A percentile compares a stretch with the other conserved stretches of the same genome.
Conservation (phyloP, 148 eudicot species). For the Gaultheria prostrata region DNA sequence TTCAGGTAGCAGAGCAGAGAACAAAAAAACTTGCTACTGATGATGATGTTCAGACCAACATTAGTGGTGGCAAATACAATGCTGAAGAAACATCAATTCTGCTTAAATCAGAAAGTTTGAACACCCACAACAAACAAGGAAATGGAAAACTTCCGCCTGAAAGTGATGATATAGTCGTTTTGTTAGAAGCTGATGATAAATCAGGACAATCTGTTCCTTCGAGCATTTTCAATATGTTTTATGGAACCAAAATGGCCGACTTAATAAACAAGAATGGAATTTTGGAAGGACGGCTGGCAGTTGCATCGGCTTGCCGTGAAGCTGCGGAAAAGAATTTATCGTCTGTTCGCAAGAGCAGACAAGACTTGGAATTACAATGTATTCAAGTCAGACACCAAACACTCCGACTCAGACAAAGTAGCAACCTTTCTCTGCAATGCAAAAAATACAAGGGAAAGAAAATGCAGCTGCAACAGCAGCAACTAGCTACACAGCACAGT, state of each 20-base stretch:
- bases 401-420: too few species aligned
- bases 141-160: constrained; percentile 40
- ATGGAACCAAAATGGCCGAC: constrained; percentile 68
- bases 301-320: constrained; percentile 67
- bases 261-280: constrained; percentile 68
- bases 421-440: too few species aligned
- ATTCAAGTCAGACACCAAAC: too few species aligned
- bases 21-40: constrained; percentile 39
- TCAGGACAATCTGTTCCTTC: constrained; percentile 50
- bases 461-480: too few species aligned
- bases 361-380: constrained; percentile 84
- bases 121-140: constrained; percentile 35
- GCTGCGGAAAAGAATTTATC: constrained; percentile 72
- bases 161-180: constrained; percentile 36
- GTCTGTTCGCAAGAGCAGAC: constrained; percentile 54
- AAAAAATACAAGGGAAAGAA: too few species aligned
- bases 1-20: constrained; percentile 55
- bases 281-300: constrained; percentile 82
- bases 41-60: constrained; percentile 30
- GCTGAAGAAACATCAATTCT: constrained; percentile 44
- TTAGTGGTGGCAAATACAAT: constrained; percentile 36
- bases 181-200: constrained; percentile 54
- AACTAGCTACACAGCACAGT: too few species aligned
- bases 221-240: constrained; percentile 55
- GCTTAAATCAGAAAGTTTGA: constrained; percentile 46